Percentiles rank a stretch among this genome's conserved stretches.
Conservation (phyloP, 2,329 filamentous ascomycete species). For the Coniochaeta sp. region DNA sequence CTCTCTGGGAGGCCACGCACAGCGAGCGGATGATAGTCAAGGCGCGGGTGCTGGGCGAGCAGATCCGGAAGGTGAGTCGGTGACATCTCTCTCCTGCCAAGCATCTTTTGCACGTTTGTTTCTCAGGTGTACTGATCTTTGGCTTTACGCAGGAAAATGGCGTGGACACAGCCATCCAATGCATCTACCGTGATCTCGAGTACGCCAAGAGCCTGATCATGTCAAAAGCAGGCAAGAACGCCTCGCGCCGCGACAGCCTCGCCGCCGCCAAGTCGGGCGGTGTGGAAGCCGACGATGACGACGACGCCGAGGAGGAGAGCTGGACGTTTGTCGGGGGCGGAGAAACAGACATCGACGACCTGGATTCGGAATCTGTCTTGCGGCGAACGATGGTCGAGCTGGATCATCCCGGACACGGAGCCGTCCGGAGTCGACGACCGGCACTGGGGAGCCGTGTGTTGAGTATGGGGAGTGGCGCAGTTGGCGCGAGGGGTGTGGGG, state of each 20-base stretch:
- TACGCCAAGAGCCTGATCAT: slow-evolving; percentile 82
- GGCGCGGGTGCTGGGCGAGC: slow-evolving; percentile 72
- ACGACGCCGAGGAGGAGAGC: slow-evolving; percentile 64
- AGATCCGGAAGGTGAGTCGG: slow-evolving; percentile 70
- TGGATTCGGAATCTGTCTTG: slow-evolving; percentile 20
- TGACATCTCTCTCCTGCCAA: background rate
- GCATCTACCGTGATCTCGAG: slow-evolving; percentile 89
- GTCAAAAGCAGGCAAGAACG: slow-evolving; percentile 48
- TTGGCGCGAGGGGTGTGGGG: slow-evolving; percentile 1
- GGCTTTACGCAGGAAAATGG: slow-evolving; percentile 63
- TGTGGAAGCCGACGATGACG: slow-evolving; percentile 35
- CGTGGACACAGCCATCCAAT: slow-evolving; percentile 83
- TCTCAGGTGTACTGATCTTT: background rate
- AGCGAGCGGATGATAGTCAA: slow-evolving; percentile 88
- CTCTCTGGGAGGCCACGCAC: slow-evolving; percentile 85
- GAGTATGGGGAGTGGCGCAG: slow-evolving; percentile 5
- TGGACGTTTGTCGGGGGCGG: slow-evolving; percentile 80
- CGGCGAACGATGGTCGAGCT: background rate
- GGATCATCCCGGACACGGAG: slow-evolving; percentile 7
- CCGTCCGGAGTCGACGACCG: slow-evolving; percentile 12
- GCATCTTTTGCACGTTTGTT: background rate
- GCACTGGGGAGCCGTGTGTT: slow-evolving; percentile 16
- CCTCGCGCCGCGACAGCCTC: slow-evolving; percentile 18
- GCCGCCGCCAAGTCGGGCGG: slow-evolving; percentile 16
- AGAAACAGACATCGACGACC: slow-evolving; percentile 35